phyloP scores from a whole-genome alignment of 108 stramenopile species.

The Chaetoceros muelleri region DNA sequence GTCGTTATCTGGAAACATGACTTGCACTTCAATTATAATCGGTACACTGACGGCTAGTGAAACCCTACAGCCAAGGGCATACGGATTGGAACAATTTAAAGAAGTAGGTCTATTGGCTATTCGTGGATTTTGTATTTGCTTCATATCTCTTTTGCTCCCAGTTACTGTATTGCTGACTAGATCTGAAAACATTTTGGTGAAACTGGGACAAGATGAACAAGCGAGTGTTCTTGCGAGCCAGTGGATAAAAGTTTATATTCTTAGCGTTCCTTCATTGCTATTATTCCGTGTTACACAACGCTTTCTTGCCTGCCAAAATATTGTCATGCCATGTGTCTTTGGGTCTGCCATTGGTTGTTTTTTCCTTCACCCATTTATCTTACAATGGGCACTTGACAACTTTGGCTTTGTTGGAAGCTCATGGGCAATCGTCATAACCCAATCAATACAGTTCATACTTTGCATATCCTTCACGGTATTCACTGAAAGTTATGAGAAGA shows the following conservation, averaged over 20 bases:
- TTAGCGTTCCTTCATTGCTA: conserved; percentile 28
- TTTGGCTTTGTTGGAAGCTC: conserved; percentile 27
- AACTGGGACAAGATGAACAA: conserved; percentile 29
- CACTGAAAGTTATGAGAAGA: conserved; percentile 11
- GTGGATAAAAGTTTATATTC: conserved; percentile 32
- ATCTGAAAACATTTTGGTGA: conserved; percentile 18
- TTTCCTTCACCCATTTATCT: conserved; percentile 27
- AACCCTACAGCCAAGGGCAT: conserved; percentile 36
- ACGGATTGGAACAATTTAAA: conserved; percentile 14
- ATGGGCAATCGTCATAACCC: conserved; percentile 27
- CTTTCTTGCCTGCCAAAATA: conserved; percentile 26
- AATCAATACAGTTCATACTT: conserved; percentile 17
- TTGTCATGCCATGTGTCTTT: conserved; percentile 23
- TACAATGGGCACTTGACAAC: conserved; percentile 12
- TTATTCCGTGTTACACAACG: conserved; percentile 31
- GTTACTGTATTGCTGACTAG: conserved; percentile 17
- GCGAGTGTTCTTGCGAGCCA: conserved; percentile 16
- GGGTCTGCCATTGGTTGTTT: conserved; percentile 14
- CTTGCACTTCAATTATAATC: conserved; percentile 29
- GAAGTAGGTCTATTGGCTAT: conserved; percentile 33
- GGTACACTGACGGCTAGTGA: conserved; percentile 33
- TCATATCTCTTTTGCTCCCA: conserved; percentile 15
- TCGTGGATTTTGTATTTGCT: conserved; percentile 21
- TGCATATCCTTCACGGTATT: conserved; percentile 13
- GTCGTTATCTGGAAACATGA: conserved; percentile 36